Evolutionary conservation across 768 basidiomycete genomes (phyloP).

Genomic region (Leccinum fibrillosum): DNA sequence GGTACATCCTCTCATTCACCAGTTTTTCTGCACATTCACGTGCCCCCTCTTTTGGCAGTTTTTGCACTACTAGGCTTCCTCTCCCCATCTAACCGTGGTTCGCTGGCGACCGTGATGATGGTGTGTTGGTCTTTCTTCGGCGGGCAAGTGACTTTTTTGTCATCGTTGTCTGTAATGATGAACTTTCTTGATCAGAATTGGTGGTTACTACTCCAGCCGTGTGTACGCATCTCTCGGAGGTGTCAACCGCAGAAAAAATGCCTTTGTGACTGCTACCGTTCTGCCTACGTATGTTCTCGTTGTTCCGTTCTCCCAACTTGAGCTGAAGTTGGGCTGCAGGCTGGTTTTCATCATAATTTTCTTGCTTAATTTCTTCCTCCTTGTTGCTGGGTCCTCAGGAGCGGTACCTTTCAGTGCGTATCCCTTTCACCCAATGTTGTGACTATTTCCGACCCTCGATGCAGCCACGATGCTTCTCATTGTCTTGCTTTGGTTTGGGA

Average conservation of each 20-base stretch:
- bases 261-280: conserved; percentile 83
- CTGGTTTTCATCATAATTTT: conserved; percentile 83
- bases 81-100: conserved; percentile 92
- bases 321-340: conserved; percentile 37
- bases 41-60: conserved; percentile 40
- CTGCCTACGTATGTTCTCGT: conserved; percentile 69
- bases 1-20: conserved; percentile 38
- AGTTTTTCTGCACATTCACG: conserved; percentile 3
- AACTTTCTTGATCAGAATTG: conserved; percentile 48
- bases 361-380: conserved; percentile 86
- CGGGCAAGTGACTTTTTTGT: conserved; percentile 42
- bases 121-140: conserved; percentile 94
- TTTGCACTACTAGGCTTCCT: conserved; percentile 93
- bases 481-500: conserved; percentile 87
- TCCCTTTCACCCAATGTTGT: not conserved
- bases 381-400: conserved; percentile 83
- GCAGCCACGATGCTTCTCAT: conserved; percentile 82
- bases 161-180: not conserved
- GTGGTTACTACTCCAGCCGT: conserved; percentile 85
- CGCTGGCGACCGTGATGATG: conserved; percentile 66
- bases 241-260: conserved; percentile 70
- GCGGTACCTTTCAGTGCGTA: conserved; percentile 88
- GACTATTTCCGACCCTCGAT: not conserved
- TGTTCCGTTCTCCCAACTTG: not conserved
- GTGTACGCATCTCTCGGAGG: conserved; percentile 76